Evolutionary conservation across 2,329 filamentous ascomycete genomes (phyloP), one percentile per base, ranked within the genome.

Genomic region (Arachnomyces sp.): DNA sequence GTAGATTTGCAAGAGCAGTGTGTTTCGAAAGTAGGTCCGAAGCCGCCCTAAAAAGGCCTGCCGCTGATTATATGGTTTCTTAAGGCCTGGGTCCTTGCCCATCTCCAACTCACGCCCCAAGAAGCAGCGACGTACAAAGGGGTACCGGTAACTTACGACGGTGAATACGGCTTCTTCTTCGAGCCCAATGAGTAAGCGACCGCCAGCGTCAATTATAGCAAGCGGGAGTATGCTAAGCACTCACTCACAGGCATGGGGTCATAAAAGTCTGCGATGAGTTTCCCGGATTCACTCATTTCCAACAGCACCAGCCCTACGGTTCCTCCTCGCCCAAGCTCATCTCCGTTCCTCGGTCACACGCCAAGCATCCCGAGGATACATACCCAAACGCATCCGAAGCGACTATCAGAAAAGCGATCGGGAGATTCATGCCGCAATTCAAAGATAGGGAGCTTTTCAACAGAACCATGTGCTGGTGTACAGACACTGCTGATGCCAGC

Each of bases 391-490:
- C 20, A 25, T 25, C 20, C 20, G 20, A 25, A 25, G 9, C 20
- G 9, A 25, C 5, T 9, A 25, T 25, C 59, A 1, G 58, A 61
- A 2, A 25, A 25, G 20, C 20, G 20, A 25, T 12, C 51, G 53
- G 5, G 70, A 74, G 36, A 71, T 25, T 67, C 1, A 68, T 76
- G 60, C 72, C 73, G 1, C 70, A 75, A 30, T 63, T 77, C 3
- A 64, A 66, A 1, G 52, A 66, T 2, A 64, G 73, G 1, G 38
- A 67, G 60, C 36, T 73, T 72, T 43, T 69, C 70, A 2, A 58
- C 70, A 4, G 20, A 9, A 25, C 20, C 20, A 68, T 77, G 34
- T 77, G 73, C 52, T 77, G 74, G 74, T 74, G 72, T 44, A 69
- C 72, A 0, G 74, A 77, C 47, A 77, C 73, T 0, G 65, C 69